phyloP scores from a whole-genome alignment of 805 yeast genomes.

The Candida methanosorbosa region DNA sequence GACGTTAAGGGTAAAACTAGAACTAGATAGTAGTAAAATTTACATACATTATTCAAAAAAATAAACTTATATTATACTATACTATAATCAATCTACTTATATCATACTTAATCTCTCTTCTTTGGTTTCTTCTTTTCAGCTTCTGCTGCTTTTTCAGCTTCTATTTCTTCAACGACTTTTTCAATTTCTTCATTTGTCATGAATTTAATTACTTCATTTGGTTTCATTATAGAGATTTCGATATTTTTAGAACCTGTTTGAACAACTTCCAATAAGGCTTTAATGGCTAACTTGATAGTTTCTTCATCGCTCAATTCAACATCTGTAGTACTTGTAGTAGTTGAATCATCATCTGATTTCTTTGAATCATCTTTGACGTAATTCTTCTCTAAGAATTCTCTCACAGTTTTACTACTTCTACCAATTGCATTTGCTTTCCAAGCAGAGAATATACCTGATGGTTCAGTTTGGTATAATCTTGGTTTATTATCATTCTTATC shows the following conservation, averaged over 20 bases:
- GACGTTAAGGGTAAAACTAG: constrained; percentile 21
- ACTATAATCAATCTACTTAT: neutral
- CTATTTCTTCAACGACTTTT: constrained; percentile 70
- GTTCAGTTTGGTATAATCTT: constrained; percentile 88
- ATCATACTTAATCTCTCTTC: constrained; percentile 15
- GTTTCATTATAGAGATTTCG: constrained; percentile 81
- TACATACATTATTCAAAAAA: neutral
- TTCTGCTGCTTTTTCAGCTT: constrained; percentile 79
- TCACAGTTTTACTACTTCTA: constrained; percentile 87
- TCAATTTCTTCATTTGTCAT: constrained; percentile 67
- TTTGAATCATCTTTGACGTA: constrained; percentile 29
- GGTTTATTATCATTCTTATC: constrained; percentile 80
- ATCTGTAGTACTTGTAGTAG: too few relatives aligned
- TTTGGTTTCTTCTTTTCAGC: constrained; percentile 61
- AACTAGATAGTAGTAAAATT: too few relatives aligned
- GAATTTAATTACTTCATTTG: constrained; percentile 49
- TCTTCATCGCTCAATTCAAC: constrained; percentile 57
- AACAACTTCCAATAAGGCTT: constrained; percentile 87
- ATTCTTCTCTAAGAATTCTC: constrained; percentile 90
- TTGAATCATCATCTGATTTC: constrained; percentile 18
- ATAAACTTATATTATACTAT: neutral
- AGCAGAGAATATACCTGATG: constrained; percentile 93
- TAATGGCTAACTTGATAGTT: constrained; percentile 73
- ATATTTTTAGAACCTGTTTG: constrained; percentile 97
- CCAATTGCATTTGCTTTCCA: constrained; percentile 99